Evolutionary conservation across 305 asterid species (phyloP).

Genomic region (Fraxinus sp.): DNA sequence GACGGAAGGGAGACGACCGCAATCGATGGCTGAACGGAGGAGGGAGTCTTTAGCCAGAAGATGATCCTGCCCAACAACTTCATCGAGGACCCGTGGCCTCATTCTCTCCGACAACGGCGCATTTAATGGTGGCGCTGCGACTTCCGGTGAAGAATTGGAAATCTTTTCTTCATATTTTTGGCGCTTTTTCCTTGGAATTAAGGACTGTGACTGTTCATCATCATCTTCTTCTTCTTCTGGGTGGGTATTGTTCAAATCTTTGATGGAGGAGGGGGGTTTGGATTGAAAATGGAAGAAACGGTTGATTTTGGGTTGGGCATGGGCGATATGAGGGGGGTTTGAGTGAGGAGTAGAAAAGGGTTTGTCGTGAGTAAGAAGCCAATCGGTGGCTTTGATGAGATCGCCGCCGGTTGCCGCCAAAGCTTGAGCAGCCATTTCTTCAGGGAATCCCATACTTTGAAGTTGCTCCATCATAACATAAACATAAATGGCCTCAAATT

Average conservation of each 20-base stretch:
- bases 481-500: background rate
- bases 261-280: constrained; percentile 12
- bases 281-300: constrained; percentile 50
- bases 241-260: constrained; percentile 14
- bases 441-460: constrained; percentile 66
- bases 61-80: constrained; percentile 87
- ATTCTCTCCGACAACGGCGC: constrained; percentile 67
- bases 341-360: constrained; percentile 5
- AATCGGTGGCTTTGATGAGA: constrained; percentile 60
- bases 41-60: constrained; percentile 51
- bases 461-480: constrained; percentile 39
- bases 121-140: constrained; percentile 32
- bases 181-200: constrained; percentile 34
- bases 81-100: constrained; percentile 78
- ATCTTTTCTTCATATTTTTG: constrained; percentile 24
- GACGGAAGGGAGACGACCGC: constrained; percentile 67
- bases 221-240: constrained; percentile 18
- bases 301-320: constrained; percentile 75
- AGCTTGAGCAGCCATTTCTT: constrained; percentile 54
- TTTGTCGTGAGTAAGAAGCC: constrained; percentile 45
- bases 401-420: constrained; percentile 53
- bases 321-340: constrained; percentile 39
- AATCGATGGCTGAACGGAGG: constrained; percentile 53
- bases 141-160: constrained; percentile 12
- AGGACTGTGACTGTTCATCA: constrained; percentile 18